These are phyloP conservation scores for Melampsora larici-populina DNA, from an alignment of 1,284 basidiomycete species.

Conservation along the genomic window DNA sequence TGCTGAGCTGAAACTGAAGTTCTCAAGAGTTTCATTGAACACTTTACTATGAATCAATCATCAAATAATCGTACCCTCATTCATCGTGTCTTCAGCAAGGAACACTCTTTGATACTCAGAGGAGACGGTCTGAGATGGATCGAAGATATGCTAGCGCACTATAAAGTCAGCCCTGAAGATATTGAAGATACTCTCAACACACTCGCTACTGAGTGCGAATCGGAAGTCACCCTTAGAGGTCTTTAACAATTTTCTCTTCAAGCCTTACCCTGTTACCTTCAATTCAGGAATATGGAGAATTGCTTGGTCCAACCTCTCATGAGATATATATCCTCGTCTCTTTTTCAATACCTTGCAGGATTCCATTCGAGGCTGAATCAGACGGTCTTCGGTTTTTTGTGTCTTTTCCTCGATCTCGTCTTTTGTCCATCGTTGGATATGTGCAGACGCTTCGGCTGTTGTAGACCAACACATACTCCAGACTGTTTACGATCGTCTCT, in stretches of 20 bases:
- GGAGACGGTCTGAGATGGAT: conserved; percentile 39
- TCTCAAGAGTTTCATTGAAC: too few relatives aligned
- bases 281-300: too few relatives aligned
- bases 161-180: conserved; percentile 33
- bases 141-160: conserved; percentile 38
- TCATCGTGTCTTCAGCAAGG: conserved; percentile 38
- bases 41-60: neutral
- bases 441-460: conserved; percentile 15
- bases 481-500: conserved; percentile 26
- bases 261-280: neutral
- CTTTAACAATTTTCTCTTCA: neutral
- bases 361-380: conserved; percentile 5
- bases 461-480: conserved; percentile 32
- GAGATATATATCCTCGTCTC: neutral
- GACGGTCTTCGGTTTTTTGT: neutral
- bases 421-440: neutral
- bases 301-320: too few relatives aligned
- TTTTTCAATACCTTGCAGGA: neutral
- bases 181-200: conserved; percentile 38
- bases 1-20: too few relatives aligned
- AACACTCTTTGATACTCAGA: conserved; percentile 35
- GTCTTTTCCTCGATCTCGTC: neutral
- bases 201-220: conserved; percentile 31
- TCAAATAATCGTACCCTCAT: conserved; percentile 19
- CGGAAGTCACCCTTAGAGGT: conserved; percentile 14